phyloP scores from a whole-genome alignment of 352 stramenopile genomes.

The Phytophthora pistaciae region DNA sequence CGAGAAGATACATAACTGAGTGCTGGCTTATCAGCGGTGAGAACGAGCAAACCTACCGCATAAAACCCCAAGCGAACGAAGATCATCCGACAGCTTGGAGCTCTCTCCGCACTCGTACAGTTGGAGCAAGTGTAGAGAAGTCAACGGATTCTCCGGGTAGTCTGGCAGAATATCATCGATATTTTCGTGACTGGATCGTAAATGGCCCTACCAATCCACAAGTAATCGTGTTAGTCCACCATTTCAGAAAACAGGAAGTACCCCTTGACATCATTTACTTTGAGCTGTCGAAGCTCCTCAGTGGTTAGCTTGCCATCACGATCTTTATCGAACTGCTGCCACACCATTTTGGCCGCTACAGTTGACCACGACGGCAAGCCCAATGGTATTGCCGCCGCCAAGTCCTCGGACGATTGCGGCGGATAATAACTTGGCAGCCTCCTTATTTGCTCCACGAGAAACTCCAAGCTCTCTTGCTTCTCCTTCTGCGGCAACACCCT shows the following conservation, averaged over 20 bases:
- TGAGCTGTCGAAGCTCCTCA: conserved; percentile 45
- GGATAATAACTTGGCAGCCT: conserved; percentile 37
- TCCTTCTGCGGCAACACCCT: conserved; percentile 48
- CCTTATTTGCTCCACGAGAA: conserved; percentile 46
- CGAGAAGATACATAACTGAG: neutral
- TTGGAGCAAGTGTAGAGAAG: conserved; percentile 25
- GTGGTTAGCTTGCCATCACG: conserved; percentile 35
- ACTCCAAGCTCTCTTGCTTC: conserved; percentile 61
- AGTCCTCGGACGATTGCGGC: neutral
- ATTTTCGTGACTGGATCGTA: conserved; percentile 33
- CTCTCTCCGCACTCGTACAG: conserved; percentile 45
- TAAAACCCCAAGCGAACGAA: conserved; percentile 49
- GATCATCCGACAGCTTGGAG: conserved; percentile 42
- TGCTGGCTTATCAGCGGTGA: neutral
- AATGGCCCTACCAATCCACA: conserved; percentile 27
- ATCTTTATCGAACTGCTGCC: conserved; percentile 45
- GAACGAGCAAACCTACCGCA: conserved; percentile 40
- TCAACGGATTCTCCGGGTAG: conserved; percentile 10
- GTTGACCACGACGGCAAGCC: conserved; percentile 39
- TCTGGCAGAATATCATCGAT: conserved; percentile 37
- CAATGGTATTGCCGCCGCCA: conserved; percentile 5
- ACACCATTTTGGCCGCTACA: conserved; percentile 51
- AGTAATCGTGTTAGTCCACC: neutral
- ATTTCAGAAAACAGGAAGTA: neutral
- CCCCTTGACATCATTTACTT: conserved; percentile 31